Percentiles rank a stretch among this genome's conserved stretches.
Evolutionary conservation across 2,329 filamentous ascomycete species (phyloP).

Genomic region (Leptographium flavum): DNA sequence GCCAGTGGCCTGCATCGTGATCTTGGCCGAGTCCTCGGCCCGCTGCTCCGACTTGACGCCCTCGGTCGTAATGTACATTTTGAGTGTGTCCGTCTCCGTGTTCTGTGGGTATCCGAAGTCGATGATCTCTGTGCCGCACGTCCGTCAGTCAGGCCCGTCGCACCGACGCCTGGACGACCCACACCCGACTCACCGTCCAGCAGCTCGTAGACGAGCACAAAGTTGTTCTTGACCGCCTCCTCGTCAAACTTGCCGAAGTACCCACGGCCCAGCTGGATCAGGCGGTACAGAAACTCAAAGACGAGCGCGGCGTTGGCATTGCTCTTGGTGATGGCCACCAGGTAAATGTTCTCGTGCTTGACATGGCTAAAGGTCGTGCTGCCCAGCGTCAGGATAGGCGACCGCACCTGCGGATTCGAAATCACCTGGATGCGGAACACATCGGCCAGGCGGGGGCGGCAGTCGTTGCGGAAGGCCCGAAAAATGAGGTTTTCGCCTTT

Average conservation of each 20-base stretch:
- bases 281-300: constrained; percentile 91
- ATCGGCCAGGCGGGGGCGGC: constrained; percentile 89
- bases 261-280: constrained; percentile 78
- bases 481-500: constrained; percentile 99
- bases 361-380: constrained; percentile 99
- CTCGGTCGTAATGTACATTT: constrained; percentile 99
- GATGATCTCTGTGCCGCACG: constrained; percentile 59
- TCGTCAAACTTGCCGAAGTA: constrained; percentile 99
- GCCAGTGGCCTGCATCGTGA: constrained; percentile 98
- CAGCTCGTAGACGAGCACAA: constrained; percentile 94
- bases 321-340: constrained; percentile 95
- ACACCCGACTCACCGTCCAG: constrained; percentile 54
- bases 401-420: constrained; percentile 92
- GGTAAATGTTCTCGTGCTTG: constrained; percentile 97
- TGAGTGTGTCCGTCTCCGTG: constrained; percentile 94
- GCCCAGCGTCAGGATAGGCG: constrained; percentile 89
- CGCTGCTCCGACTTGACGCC: constrained; percentile 84
- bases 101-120: constrained; percentile 99
- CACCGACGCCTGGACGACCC: background rate
- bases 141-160: background rate
- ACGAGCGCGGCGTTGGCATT: constrained; percentile 97
- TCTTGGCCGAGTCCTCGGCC: constrained; percentile 87
- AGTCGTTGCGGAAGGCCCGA: constrained; percentile 96
- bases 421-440: constrained; percentile 99
- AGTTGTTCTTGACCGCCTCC: constrained; percentile 99